Evolutionary conservation across 225 moss, liverwort and hornwort genomes (phyloP).

Genomic region (Bryum argenteum): DNA sequence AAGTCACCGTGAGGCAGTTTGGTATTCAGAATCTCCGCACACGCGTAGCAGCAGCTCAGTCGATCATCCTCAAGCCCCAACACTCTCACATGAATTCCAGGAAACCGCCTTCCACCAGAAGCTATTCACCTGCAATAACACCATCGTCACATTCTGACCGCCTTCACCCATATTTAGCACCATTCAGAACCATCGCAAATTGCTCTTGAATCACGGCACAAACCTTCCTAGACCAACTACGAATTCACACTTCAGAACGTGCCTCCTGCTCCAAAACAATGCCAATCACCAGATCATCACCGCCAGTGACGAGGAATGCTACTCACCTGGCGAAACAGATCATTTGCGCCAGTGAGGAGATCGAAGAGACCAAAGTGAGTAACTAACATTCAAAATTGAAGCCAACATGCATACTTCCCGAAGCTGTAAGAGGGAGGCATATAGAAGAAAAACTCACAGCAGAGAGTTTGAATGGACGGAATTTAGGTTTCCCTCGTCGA

Average conservation of each 20-base stretch:
- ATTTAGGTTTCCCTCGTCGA: no score
- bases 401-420: no score
- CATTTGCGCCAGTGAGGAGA: neutral
- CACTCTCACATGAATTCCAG: neutral
- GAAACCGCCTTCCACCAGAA: neutral
- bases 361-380: neutral
- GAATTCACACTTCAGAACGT: no score
- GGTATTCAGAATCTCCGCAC: neutral
- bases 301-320: no score
- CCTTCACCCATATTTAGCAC: constrained; percentile 8
- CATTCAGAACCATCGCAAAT: neutral
- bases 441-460: no score
- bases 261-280: no score
- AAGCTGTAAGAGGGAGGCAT: no score
- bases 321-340: neutral
- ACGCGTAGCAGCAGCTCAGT: neutral
- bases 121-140: constrained; percentile 12
- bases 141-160: neutral
- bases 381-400: no score
- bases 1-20: constrained; percentile 55
- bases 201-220: no score
- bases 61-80: neutral
- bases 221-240: no score
- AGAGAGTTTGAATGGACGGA: no score
- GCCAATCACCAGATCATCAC: no score